These are phyloP conservation scores for Colletotrichum scovillei DNA, from an alignment of 2,329 filamentous ascomycete species.

Conservation along the genomic window DNA sequence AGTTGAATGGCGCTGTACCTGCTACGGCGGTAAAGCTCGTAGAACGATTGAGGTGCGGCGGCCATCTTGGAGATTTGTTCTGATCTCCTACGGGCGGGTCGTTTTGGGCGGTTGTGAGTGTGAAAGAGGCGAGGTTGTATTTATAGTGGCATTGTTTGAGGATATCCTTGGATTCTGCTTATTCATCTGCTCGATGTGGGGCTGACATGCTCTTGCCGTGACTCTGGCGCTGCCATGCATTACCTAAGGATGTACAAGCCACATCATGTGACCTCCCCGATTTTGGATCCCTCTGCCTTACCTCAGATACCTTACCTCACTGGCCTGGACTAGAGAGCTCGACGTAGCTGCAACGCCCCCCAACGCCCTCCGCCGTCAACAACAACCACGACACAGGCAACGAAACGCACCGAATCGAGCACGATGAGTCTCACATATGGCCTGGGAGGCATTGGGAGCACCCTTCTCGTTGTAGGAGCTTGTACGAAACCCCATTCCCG, in stretches of 20 bases:
- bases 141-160: constrained; percentile 35
- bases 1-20: constrained; percentile 72
- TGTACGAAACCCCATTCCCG: constrained; percentile 68
- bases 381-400: constrained; percentile 34
- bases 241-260: constrained; percentile 11
- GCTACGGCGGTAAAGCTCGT: constrained; percentile 98
- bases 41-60: constrained; percentile 70
- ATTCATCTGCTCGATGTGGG: constrained; percentile 40
- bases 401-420: constrained; percentile 41
- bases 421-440: constrained; percentile 81
- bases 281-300: constrained; percentile 36
- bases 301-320: constrained; percentile 32
- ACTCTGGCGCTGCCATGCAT: neutral
- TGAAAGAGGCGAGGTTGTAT: constrained; percentile 33
- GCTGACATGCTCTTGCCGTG: neutral
- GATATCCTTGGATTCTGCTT: constrained; percentile 38
- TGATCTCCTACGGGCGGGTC: constrained; percentile 29
- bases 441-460: constrained; percentile 73
- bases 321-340: constrained; percentile 32
- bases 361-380: constrained; percentile 24
- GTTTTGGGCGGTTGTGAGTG: constrained; percentile 19
- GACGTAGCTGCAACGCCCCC: constrained; percentile 35
- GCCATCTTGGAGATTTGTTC: constrained; percentile 53
- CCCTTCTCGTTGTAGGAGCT: constrained; percentile 78
- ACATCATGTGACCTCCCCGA: constrained; percentile 51